Evolutionary conservation across 352 stramenopile species (phyloP), one percentile per base, ranked within the genome.

Genomic region (Aphanomyces stellatus): DNA sequence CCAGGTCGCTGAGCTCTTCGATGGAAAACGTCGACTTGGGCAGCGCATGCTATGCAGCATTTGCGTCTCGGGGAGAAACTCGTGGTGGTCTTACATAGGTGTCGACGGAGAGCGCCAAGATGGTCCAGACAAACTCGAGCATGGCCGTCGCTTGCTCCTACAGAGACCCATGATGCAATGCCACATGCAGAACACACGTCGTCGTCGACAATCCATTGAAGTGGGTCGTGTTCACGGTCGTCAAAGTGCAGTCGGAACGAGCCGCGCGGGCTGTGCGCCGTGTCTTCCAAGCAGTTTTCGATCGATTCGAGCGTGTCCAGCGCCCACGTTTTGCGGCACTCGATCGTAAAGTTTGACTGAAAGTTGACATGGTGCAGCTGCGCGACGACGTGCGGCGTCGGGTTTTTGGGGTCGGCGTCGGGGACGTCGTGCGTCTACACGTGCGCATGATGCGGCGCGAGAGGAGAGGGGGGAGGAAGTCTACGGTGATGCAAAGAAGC

Each of bases 61-160:
- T 73, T 81, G 51, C 30, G 24, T n/a, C 6, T 53, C 15, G 34
- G 17, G 41, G 56, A 7, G 59, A 51, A 25, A n/a, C n/a, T n/a
- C n/a, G n/a, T n/a, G 24, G 51, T 71, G 1, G 33, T 42, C 62
- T 24, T 53, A 82, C 79, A 70, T 79, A 76, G 61, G 87, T 79
- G 53, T 88, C 76, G 19, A 85, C 63, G 10, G 64, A 64, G 6
- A 88, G 69, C 24, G 80, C 80, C 30, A 77, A 85, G n/a, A 91
- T 27, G 25, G 72, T 85, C 82, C 82, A 91, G 0, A 89, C 71
- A 53, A 91, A 91, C 66, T 91, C 82, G 31, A 84, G 73, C 80
- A 91, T 87, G 33, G 80, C 79, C 19, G 68, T 77, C 25, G 35
- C 24, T 4, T 27, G 46, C 27, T 62, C 53, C 53, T 62, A 62